These are phyloP conservation scores for Strigomonas galati DNA, from an alignment of 208 protist genomes.

Conservation along the genomic window DNA sequence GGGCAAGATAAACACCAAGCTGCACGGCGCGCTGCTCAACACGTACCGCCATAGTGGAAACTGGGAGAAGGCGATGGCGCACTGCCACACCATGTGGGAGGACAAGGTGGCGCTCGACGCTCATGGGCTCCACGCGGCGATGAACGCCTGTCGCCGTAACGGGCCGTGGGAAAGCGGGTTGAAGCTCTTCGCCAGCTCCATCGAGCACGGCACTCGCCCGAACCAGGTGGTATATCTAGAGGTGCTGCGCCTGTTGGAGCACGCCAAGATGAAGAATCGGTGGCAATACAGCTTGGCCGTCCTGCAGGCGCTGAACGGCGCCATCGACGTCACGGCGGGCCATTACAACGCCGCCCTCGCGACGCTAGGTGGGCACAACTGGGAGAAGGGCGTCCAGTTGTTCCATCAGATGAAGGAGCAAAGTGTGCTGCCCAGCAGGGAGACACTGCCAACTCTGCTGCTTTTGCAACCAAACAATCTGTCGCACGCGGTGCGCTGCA, in stretches of 20 bases:
- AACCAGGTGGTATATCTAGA: conserved; percentile 82
- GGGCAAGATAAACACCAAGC: conserved; percentile 45
- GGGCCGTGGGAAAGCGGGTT: conserved; percentile 54
- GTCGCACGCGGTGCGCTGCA: conserved; percentile 60
- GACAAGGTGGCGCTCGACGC: conserved; percentile 66
- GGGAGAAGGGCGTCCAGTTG: conserved; percentile 55
- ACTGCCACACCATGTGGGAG: conserved; percentile 64
- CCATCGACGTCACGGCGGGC: conserved; percentile 70
- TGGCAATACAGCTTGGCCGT: conserved; percentile 62
- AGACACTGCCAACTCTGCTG: conserved; percentile 73
- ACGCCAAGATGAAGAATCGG: conserved; percentile 28
- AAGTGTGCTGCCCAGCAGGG: conserved; percentile 72
- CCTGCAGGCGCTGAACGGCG: conserved; percentile 47
- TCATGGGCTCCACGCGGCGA: conserved; percentile 61
- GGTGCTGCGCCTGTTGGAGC: conserved; percentile 62
- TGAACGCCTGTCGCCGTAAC: conserved; percentile 78
- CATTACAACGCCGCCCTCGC: conserved; percentile 81
- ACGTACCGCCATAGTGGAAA: conserved; percentile 59
- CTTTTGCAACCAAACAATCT: conserved; percentile 49
- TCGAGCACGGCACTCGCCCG: conserved; percentile 40
- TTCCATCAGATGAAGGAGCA: conserved; percentile 72
- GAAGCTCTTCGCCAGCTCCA: conserved; percentile 51
- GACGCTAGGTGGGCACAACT: conserved; percentile 51
- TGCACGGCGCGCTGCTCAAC: conserved; percentile 72
- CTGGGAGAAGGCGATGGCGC: conserved; percentile 61